phyloP scores from a whole-genome alignment of 805 yeast species.

The Priceomyces fermenticarens region DNA sequence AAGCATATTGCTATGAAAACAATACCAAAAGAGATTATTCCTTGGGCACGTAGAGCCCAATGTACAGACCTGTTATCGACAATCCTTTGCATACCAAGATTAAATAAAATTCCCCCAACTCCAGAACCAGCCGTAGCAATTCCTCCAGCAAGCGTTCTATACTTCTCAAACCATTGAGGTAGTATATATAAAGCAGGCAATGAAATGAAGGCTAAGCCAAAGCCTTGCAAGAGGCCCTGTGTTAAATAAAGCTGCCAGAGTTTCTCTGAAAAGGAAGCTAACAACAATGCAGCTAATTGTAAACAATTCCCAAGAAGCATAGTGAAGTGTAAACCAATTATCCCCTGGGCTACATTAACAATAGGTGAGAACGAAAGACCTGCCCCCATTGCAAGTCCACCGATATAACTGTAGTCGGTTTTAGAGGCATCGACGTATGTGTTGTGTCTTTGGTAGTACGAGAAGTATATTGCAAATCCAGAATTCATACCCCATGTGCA shows the following conservation, averaged over 20 bases:
- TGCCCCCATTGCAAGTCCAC: constrained; percentile 62
- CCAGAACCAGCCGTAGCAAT: constrained; percentile 52
- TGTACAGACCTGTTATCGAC: constrained; percentile 32
- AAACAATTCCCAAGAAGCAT: constrained; percentile 46
- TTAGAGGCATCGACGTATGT: constrained; percentile 53
- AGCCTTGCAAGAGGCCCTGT: constrained; percentile 64
- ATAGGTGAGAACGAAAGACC: constrained; percentile 53
- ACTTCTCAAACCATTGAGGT: constrained; percentile 71
- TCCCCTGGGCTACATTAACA: constrained; percentile 44
- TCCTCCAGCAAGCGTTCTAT: constrained; percentile 53
- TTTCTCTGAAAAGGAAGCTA: constrained; percentile 58
- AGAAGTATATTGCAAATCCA: constrained; percentile 62
- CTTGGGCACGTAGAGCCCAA: constrained; percentile 53
- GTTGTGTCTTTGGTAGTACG: constrained; percentile 50
- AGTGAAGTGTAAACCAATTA: constrained; percentile 38
- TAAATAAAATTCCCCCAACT: constrained; percentile 49
- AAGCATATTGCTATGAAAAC: constrained; percentile 19
- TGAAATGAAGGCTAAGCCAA: constrained; percentile 54
- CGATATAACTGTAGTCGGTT: constrained; percentile 62
- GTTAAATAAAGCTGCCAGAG: constrained; percentile 67
- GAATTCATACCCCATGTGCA: constrained; percentile 74
- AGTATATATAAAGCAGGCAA: constrained; percentile 58
- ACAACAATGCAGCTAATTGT: constrained; percentile 52
- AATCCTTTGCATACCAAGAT: constrained; percentile 46
- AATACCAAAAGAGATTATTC: constrained; percentile 31